Evolutionary conservation across 2,329 filamentous ascomycete genomes (phyloP).

Genomic region (Fusarium sp.): DNA sequence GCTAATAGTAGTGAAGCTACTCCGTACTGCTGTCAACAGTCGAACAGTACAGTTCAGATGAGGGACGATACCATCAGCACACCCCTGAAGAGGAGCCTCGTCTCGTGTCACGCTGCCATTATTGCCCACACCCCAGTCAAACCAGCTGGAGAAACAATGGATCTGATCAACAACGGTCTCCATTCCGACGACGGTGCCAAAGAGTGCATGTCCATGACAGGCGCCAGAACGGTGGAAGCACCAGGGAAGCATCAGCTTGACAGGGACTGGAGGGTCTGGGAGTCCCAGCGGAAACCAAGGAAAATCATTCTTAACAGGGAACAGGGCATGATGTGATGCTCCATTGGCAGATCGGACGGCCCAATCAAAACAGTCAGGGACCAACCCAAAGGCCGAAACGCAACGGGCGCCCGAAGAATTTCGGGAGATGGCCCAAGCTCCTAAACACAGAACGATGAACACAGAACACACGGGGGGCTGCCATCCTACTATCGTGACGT

Average conservation of each 20-base stretch:
- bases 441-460: constrained; percentile 8
- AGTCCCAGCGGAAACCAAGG: constrained; percentile 22
- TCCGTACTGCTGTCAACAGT: not conserved
- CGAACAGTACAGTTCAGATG: not conserved
- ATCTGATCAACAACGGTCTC: constrained; percentile 38
- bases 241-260: constrained; percentile 30
- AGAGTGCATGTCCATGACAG: constrained; percentile 27
- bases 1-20: not conserved
- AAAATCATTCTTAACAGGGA: constrained; percentile 30
- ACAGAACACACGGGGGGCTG: constrained; percentile 3
- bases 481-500: constrained; percentile 22
- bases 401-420: constrained; percentile 47
- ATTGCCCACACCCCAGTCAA: not conserved
- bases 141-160: constrained; percentile 27
- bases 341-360: constrained; percentile 17
- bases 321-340: constrained; percentile 20
- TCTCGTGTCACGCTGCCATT: not conserved
- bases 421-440: constrained; percentile 41
- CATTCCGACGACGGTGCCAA: constrained; percentile 10
- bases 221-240: constrained; percentile 41
- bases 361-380: constrained; percentile 14
- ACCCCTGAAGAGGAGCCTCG: not conserved
- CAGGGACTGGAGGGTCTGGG: constrained; percentile 20
- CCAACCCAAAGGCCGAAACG: constrained; percentile 31
- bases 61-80: not conserved